Conservation (phyloP, 257 asterid genomes). For the Orobanche coerulescens region DNA sequence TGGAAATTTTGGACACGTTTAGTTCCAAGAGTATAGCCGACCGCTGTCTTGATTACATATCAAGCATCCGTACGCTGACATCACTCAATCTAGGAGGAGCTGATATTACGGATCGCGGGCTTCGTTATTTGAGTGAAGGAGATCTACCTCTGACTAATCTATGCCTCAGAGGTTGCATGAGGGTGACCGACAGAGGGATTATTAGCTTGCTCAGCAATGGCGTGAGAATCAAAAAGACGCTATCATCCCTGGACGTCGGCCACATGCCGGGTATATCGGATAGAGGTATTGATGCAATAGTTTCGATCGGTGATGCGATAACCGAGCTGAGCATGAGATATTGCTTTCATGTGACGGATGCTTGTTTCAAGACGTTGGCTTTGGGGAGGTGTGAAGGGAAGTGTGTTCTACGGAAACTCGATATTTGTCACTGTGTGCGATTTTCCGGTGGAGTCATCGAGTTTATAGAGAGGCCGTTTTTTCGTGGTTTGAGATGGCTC, state of each 20-base stretch:
- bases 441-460: constrained; percentile 33
- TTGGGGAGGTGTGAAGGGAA: constrained; percentile 27
- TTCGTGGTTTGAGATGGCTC: constrained; percentile 59
- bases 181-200: constrained; percentile 64
- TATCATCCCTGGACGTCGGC: constrained; percentile 55
- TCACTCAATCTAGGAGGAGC: constrained; percentile 59
- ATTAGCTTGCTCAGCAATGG: constrained; percentile 33
- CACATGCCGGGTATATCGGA: constrained; percentile 67
- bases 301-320: constrained; percentile 36
- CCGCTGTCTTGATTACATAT: constrained; percentile 44
- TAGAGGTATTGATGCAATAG: constrained; percentile 41
- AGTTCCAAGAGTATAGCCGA: constrained; percentile 74
- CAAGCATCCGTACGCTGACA: constrained; percentile 39
- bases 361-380: constrained; percentile 37
- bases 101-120: constrained; percentile 68
- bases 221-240: constrained; percentile 37
- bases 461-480: constrained; percentile 32
- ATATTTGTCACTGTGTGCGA: constrained; percentile 42
- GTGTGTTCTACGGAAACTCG: constrained; percentile 41
- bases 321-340: constrained; percentile 62
- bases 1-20: constrained; percentile 52
- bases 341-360: constrained; percentile 57
- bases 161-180: constrained; percentile 56
- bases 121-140: constrained; percentile 43
- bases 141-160: constrained; percentile 40